Percentiles rank a stretch among this genome's conserved stretches.
Evolutionary conservation across 257 asterid genomes (phyloP).

Genomic region (Penstemon barbatus): DNA sequence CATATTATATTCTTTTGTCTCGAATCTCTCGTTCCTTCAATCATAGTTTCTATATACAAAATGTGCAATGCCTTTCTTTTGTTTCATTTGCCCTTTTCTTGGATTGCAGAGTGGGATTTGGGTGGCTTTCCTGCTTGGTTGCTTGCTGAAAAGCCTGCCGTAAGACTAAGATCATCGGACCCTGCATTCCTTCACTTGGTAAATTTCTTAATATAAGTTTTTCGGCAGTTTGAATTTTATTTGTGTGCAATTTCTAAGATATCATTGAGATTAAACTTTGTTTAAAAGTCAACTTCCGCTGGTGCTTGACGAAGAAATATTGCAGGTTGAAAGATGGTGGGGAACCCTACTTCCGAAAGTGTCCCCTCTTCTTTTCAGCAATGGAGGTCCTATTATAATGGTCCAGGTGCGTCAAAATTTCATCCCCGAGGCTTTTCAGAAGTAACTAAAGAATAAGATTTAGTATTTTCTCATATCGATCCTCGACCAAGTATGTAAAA

Average conservation of each 20-base stretch:
- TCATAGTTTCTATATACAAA: constrained; percentile 1
- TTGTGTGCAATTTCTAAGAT: background rate
- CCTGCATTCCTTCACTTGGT: constrained; percentile 77
- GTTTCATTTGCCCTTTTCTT: constrained; percentile 12
- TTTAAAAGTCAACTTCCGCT: constrained; percentile 2
- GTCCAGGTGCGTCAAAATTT: constrained; percentile 62
- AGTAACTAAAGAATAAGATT: constrained; percentile 4
- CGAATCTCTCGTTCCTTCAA: constrained; percentile 4
- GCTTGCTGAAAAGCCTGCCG: constrained; percentile 75
- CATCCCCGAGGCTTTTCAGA: constrained; percentile 1
- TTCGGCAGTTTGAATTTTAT: constrained; percentile 8
- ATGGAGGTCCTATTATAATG: constrained; percentile 92
- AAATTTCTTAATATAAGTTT: constrained; percentile 24
- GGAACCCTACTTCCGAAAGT: constrained; percentile 71
- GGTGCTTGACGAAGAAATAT: constrained; percentile 23
- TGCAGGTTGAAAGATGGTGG: constrained; percentile 95
- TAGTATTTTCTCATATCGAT: background rate
- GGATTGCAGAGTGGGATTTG: constrained; percentile 89
- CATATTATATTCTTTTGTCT: constrained; percentile 4
- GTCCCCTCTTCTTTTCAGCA: constrained; percentile 68
- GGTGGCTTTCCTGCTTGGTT: constrained; percentile 99
- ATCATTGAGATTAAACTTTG: constrained; percentile 15
- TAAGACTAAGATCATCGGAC: constrained; percentile 84
- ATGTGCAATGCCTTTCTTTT: constrained; percentile 6
- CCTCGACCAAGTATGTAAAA: background rate